Evolutionary conservation across 441 rosid genomes (phyloP), one percentile per base, ranked within the genome.

Genomic region (Gossypium gossypioides): DNA sequence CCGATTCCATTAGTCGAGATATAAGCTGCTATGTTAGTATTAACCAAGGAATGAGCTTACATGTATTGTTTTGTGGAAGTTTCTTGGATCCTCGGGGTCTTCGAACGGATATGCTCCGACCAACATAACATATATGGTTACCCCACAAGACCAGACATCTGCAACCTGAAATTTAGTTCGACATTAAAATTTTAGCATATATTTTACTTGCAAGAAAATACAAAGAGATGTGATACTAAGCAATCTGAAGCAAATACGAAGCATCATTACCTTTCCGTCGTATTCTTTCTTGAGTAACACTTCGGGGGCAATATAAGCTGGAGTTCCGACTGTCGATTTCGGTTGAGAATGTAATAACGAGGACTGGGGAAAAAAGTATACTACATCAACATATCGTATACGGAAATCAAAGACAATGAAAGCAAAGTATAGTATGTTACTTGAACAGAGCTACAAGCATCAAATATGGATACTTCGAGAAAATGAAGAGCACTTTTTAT

Each of bases 121-220:
- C 69, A 95, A 77, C 98, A 92, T 95, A 32, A 95, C 97, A 44
- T 91, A 96, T 48, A 96, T 72, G 73, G 98, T 96, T 72, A 96
- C 99, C 15, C 99, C 99, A 66, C 99, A 96, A 15, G 98, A 96
- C 99, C 99, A 96, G 27, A 95, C 99, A 80, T 95, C 99, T 4
- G 99, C 99, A 80, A 92, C 84, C 99, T 95, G 68, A 51, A 6
- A 52, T 70, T n/a, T 48, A 44, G 48, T 50, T 22, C 56, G 32
- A 15, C 72, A 68, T 75, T 68, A 34, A 48, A 50, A 67, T 1
- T 24, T 25, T 67, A 67, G 58, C 71, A 50, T 27, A n/a, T 12
- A 15, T 3, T 2, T 46, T 48, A 46, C 57, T 66, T n/a, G 29
- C 70, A 2, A 32, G 37, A 32, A 32, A 32, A 32, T 32, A 32